Percentiles rank a stretch among this genome's conserved stretches.
Conservation (phyloP, 257 asterid species). For the Craterostigma plantagineum region DNA sequence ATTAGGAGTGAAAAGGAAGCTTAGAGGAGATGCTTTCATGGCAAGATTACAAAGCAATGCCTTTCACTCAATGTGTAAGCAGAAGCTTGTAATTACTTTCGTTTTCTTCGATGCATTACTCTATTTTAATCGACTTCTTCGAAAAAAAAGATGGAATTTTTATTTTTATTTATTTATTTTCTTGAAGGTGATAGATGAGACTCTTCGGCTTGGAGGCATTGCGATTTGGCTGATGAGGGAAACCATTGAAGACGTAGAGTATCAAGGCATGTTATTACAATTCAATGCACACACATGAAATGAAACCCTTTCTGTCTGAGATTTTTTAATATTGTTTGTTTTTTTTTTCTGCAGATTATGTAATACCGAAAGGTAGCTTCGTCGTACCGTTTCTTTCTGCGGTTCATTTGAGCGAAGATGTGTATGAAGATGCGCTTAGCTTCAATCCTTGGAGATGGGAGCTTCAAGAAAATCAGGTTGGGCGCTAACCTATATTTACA, state of each 20-base stretch:
- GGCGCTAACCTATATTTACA: too few relatives aligned
- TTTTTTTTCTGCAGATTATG: slow-evolving; percentile 47
- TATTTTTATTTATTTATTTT: too few relatives aligned
- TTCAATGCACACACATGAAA: background rate
- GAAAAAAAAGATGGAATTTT: too few relatives aligned
- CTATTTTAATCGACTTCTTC: too few relatives aligned
- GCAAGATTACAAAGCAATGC: slow-evolving; percentile 76
- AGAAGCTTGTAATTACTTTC: too few relatives aligned
- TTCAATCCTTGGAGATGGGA: slow-evolving; percentile 95
- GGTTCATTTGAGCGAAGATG: slow-evolving; percentile 43
- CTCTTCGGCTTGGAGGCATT: slow-evolving; percentile 74
- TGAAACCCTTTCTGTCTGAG: background rate
- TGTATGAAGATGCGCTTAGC: slow-evolving; percentile 39
- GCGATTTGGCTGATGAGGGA: slow-evolving; percentile 96
- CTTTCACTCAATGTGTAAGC: slow-evolving; percentile 80
- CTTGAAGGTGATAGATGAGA: slow-evolving; percentile 63
- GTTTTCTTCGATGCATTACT: too few relatives aligned
- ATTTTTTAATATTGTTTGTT: background rate
- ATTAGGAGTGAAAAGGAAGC: slow-evolving; percentile 19
- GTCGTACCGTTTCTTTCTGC: slow-evolving; percentile 90
- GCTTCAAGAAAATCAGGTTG: slow-evolving; percentile 63
- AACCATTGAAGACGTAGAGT: slow-evolving; percentile 51
- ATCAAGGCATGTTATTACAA: slow-evolving; percentile 44
- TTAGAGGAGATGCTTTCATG: slow-evolving; percentile 39
- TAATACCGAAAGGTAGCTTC: slow-evolving; percentile 71